These are phyloP conservation scores for Nissolia schottii DNA, from an alignment of 306 rosid species.

Conservation along the genomic window DNA sequence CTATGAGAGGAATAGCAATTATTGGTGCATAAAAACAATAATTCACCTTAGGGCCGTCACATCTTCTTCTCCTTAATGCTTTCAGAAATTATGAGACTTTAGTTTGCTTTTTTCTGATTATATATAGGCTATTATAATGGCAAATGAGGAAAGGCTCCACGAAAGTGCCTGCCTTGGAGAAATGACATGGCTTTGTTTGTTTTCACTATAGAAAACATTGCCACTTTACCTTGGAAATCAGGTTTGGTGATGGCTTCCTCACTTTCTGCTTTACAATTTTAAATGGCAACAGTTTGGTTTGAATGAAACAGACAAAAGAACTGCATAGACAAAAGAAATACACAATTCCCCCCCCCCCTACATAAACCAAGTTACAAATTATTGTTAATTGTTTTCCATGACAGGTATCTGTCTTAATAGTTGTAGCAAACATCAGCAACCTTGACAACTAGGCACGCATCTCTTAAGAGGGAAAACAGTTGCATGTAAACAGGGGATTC, in stretches of 20 bases:
- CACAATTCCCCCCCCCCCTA: no score
- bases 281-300: constrained; percentile 60
- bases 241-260: not conserved
- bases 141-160: not conserved
- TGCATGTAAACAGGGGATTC: no score
- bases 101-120: constrained; percentile 9
- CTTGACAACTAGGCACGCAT: not conserved
- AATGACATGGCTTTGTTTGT: not conserved
- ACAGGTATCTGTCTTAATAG: not conserved
- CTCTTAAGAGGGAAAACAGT: no score
- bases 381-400: no score
- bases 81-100: not conserved
- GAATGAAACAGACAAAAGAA: constrained; percentile 18
- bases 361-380: no score
- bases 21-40: constrained; percentile 15
- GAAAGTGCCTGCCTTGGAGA: not conserved
- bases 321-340: not conserved
- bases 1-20: constrained; percentile 6
- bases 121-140: not conserved
- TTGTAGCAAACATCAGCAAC: not conserved
- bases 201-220: not conserved
- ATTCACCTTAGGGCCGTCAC: not conserved
- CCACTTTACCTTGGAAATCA: not conserved
- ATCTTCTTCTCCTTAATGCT: not conserved
- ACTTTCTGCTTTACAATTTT: constrained; percentile 31